Conservation (phyloP, 2,329 filamentous ascomycete species). For the Sporothrix humicola region DNA sequence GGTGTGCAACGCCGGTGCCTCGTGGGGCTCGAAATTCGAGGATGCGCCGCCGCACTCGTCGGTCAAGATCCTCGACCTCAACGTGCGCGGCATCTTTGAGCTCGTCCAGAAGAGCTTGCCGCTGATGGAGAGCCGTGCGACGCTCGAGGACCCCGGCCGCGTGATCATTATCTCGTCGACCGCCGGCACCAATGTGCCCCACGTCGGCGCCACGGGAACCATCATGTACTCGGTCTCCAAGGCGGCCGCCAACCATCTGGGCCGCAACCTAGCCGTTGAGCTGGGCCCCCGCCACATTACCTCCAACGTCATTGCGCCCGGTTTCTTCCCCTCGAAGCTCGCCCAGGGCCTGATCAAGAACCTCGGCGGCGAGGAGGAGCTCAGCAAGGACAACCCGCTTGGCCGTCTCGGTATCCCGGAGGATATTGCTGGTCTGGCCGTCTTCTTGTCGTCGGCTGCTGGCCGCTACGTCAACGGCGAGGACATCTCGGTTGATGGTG, state of each 20-base stretch:
- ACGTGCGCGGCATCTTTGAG: constrained; percentile 74
- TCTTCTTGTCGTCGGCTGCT: constrained; percentile 61
- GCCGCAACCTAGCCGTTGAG: constrained; percentile 68
- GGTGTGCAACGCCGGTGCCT: constrained; percentile 72
- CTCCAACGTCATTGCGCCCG: constrained; percentile 68
- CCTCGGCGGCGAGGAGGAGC: constrained; percentile 60
- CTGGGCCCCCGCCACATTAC: constrained; percentile 69
- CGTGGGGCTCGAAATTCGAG: constrained; percentile 72
- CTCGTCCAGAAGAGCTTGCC: constrained; percentile 62
- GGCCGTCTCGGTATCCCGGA: constrained; percentile 61
- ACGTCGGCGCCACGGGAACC: constrained; percentile 64
- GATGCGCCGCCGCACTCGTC: constrained; percentile 65
- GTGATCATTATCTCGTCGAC: constrained; percentile 71
- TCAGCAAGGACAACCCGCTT: constrained; percentile 60
- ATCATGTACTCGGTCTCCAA: constrained; percentile 72
- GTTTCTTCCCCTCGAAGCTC: constrained; percentile 72
- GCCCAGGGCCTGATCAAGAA: constrained; percentile 67
- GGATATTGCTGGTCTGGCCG: constrained; percentile 65
- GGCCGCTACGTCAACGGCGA: constrained; percentile 57
- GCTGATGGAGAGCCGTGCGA: constrained; percentile 39
- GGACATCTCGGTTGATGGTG: constrained; percentile 47
- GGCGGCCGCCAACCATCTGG: constrained; percentile 66
- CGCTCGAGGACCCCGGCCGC: constrained; percentile 60
- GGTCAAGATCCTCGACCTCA: constrained; percentile 71
- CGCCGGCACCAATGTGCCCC: constrained; percentile 67